Evolutionary conservation across 495 filamentous ascomycete species (phyloP).

Genomic region (Lepraria neglecta): DNA sequence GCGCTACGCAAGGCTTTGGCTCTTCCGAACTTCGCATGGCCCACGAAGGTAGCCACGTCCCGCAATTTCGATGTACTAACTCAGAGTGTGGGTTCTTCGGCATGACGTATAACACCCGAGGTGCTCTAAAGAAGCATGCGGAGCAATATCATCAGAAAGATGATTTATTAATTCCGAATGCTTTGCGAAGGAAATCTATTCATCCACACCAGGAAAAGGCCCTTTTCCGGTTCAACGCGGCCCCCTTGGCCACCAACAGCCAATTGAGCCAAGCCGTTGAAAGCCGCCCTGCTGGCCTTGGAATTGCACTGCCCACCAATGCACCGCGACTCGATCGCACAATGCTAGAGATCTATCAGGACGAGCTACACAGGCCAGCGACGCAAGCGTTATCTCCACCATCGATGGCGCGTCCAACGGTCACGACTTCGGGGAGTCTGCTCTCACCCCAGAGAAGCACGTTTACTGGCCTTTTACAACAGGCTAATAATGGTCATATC

Average conservation of each 20-base stretch:
- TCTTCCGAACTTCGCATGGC: slow-evolving; percentile 10
- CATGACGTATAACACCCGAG: slow-evolving; percentile 4
- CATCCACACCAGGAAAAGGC: too few species aligned
- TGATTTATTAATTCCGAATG: not conserved
- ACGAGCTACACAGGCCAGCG: slow-evolving; percentile 75
- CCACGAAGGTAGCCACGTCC: slow-evolving; percentile 19
- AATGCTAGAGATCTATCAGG: slow-evolving; percentile 75
- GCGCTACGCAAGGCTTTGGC: slow-evolving; percentile 12
- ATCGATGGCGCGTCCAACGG: slow-evolving; percentile 37
- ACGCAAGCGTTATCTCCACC: slow-evolving; percentile 48
- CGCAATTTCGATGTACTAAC: slow-evolving; percentile 15
- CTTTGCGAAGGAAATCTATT: too few species aligned
- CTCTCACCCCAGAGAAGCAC: slow-evolving; percentile 55
- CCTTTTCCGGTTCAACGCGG: too few species aligned
- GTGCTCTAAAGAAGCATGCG: slow-evolving; percentile 8
- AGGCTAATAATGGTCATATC: slow-evolving; percentile 66
- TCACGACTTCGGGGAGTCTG: slow-evolving; percentile 33
- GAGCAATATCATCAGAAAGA: slow-evolving; percentile 12
- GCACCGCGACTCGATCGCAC: slow-evolving; percentile 79
- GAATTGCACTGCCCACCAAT: slow-evolving; percentile 40
- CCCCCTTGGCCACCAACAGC: too few species aligned
- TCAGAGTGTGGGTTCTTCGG: slow-evolving; percentile 14
- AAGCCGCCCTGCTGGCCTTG: too few species aligned
- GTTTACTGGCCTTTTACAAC: slow-evolving; percentile 68
- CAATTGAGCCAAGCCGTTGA: too few species aligned